phyloP scores from a whole-genome alignment of 345 rosid species.

The Salix exigua region DNA sequence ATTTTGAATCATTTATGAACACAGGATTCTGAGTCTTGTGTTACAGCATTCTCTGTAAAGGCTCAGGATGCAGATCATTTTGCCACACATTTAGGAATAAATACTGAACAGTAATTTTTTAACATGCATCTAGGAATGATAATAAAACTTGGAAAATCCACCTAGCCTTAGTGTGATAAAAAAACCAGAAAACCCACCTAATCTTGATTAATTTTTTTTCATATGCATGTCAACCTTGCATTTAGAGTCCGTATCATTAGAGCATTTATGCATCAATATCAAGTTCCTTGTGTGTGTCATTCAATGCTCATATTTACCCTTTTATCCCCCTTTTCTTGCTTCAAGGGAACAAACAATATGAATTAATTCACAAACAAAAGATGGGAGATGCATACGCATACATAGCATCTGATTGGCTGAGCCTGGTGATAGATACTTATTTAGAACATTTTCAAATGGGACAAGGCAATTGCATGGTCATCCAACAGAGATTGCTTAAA shows the following conservation, averaged over 20 bases:
- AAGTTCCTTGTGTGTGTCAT: neutral
- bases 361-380: neutral
- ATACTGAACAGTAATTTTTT: too few species aligned
- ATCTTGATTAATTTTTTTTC: neutral
- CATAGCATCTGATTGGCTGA: neutral
- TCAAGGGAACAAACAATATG: neutral
- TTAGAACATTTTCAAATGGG: neutral
- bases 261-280: too few species aligned
- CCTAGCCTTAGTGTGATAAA: neutral
- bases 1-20: neutral
- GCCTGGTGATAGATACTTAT: neutral
- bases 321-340: neutral
- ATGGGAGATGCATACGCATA: neutral
- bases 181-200: neutral
- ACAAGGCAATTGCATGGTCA: neutral
- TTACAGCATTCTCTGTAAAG: neutral
- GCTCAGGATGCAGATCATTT: neutral
- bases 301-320: neutral
- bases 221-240: neutral
- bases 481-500: neutral
- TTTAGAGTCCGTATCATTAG: neutral
- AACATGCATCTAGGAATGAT: neutral
- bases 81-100: neutral
- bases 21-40: neutral
- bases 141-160: too few species aligned